Base-by-base conservation (phyloP, 768 basidiomycete genomes). In the Naematelia aurantialba region DNA sequence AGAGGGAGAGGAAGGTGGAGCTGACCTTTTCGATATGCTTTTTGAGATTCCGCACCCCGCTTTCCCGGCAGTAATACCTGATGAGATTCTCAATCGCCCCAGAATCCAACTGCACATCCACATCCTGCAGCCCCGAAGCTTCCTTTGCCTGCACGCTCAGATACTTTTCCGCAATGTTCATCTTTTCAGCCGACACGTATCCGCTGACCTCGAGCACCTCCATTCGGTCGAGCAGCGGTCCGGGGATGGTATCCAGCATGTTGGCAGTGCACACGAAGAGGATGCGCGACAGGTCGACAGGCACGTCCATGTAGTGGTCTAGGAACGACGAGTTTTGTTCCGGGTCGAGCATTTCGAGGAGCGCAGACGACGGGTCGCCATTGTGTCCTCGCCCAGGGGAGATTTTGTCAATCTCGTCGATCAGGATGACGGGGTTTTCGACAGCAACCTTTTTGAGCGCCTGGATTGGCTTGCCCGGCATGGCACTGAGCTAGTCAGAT, bases 201-300 rank as follows among this genome's bases (percentile, higher is more conserved):
- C 92, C 91, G 55, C 87, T 88, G 22, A 97, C 89, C 80, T 96
- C 90, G 39, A 97, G 82, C 1, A 97, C 90, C 73, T 96, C 92
- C 92, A 97, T 96, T 61, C 92, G 85, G 74, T 97, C 92, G 21
- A 94, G 83, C 2, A 97, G 82, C 1, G 92, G 92, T 0, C 89
- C 91, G 1, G 93, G 91, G 63, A 96, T 96, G 2, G 91, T 94
- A 55, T 91, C 89, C 52, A 94, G 85, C 61, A 87, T 88, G 77
- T 94, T 93, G 42, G 92, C 92, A 2, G 94, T 99, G 80, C 96
- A 99, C 56, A 99, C 93, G 76, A 99, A 99, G 2, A 99, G 84
- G 26, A 98, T 91, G 42, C 90, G 85, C 0, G 93, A 97, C 19
- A 99, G 83, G 73, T 99, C 94, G 52, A 98, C 89, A 5, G 92